Conservation (phyloP, 2,329 filamentous ascomycete species). For the Xylaria sp. region DNA sequence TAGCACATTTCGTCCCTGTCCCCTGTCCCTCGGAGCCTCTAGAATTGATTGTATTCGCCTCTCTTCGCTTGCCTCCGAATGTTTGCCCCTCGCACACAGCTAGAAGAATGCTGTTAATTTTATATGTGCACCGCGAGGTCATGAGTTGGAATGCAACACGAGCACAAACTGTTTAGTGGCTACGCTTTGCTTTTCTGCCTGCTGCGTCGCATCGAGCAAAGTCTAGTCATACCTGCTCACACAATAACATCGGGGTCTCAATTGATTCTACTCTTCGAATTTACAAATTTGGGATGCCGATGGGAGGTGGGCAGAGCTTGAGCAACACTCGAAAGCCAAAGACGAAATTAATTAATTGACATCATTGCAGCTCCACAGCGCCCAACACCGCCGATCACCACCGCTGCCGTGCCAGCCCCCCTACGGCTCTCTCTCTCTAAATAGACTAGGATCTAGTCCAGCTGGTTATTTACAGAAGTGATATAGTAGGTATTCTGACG, state of each 20-base stretch:
- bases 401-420: conserved; percentile 17
- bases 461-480: not conserved
- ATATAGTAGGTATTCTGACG: conserved; percentile 13
- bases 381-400: conserved; percentile 30
- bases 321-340: conserved; percentile 16
- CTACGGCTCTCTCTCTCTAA: conserved; percentile 10
- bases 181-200: conserved; percentile 16
- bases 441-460: conserved; percentile 7
- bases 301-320: conserved; percentile 17
- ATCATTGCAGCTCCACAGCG: conserved; percentile 48
- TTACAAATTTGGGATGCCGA: conserved; percentile 11
- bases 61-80: conserved; percentile 13
- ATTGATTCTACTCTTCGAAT: conserved; percentile 11
- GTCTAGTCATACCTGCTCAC: not conserved
- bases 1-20: conserved; percentile 8
- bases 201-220: conserved; percentile 10
- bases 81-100: conserved; percentile 12
- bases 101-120: conserved; percentile 12
- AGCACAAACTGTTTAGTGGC: conserved; percentile 9
- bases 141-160: conserved; percentile 16
- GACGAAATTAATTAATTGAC: conserved; percentile 43
- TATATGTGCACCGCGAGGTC: conserved; percentile 14
- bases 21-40: not conserved
- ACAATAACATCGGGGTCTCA: not conserved
- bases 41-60: not conserved